These are phyloP conservation scores for Plasmodium gonderi DNA, from an alignment of 169 alveolate genomes.

Conservation along the genomic window DNA sequence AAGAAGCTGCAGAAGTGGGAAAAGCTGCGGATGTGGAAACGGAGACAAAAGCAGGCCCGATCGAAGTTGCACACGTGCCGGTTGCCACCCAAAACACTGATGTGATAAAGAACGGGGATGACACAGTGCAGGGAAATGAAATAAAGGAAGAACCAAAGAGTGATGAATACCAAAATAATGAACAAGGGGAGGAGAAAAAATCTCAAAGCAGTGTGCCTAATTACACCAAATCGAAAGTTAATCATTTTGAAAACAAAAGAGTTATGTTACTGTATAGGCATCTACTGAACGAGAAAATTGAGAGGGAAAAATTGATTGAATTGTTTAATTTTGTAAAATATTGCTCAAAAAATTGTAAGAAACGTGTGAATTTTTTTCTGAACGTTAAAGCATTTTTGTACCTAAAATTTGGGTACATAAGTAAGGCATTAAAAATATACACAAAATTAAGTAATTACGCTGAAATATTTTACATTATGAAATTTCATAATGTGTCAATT, in stretches of 20 bases:
- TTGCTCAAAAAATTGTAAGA: background rate
- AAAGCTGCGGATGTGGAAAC: background rate
- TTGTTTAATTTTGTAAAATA: slow-evolving; percentile 6
- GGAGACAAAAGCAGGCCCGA: too few species aligned
- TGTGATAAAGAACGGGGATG: too few species aligned
- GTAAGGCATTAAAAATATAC: slow-evolving; percentile 5
- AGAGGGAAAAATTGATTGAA: slow-evolving; percentile 5
- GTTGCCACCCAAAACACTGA: background rate
- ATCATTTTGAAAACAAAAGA: slow-evolving; percentile 22
- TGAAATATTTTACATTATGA: slow-evolving; percentile 13
- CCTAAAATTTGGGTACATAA: slow-evolving; percentile 22
- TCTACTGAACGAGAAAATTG: slow-evolving; percentile 8
- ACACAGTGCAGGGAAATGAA: too few species aligned
- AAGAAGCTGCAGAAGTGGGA: too few species aligned
- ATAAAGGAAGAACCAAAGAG: too few species aligned
- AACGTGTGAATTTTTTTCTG: background rate
- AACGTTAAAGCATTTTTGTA: slow-evolving; percentile 29
- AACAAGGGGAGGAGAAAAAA: background rate
- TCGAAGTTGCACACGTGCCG: too few species aligned
- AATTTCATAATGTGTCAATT: background rate
- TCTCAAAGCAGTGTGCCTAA: too few species aligned
- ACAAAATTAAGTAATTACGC: background rate
- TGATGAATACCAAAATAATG: too few species aligned
- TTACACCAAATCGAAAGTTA: background rate
- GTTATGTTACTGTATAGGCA: slow-evolving; percentile 29